Evolutionary conservation across 495 filamentous ascomycete genomes (phyloP).

Genomic region (Talaromyces stipitatus): DNA sequence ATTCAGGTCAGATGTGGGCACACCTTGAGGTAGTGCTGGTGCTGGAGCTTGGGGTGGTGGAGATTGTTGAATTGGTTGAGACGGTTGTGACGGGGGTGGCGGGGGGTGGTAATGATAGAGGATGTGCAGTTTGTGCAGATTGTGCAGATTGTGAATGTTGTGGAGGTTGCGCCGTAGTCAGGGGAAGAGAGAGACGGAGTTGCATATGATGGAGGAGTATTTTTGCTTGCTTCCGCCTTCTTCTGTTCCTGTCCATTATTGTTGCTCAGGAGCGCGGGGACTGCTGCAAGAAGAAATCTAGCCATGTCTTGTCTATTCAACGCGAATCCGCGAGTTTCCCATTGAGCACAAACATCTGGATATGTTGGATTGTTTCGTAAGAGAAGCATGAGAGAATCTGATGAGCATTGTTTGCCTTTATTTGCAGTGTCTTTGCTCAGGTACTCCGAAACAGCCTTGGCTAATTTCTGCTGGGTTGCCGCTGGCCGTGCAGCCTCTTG

Average conservation of each 20-base stretch:
- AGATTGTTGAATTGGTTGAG: not conserved
- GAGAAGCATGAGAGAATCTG: conserved; percentile 27
- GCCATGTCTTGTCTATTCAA: conserved; percentile 40
- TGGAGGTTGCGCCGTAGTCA: conserved; percentile 3
- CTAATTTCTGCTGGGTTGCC: conserved; percentile 20
- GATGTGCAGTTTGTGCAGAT: not conserved
- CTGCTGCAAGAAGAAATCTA: conserved; percentile 31
- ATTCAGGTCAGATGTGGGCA: not conserved
- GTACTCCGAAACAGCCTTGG: conserved; percentile 20
- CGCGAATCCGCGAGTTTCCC: conserved; percentile 35
- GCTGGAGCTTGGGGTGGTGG: not conserved
- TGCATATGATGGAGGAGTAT: not conserved
- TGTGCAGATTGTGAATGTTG: not conserved
- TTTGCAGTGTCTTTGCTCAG: conserved; percentile 18
- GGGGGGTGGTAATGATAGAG: not conserved
- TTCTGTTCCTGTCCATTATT: conserved; percentile 4
- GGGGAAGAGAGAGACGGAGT: not conserved
- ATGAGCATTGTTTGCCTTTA: conserved; percentile 15
- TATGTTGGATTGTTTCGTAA: conserved; percentile 43
- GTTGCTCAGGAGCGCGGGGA: conserved; percentile 23
- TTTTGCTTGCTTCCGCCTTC: not conserved
- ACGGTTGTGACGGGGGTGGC: not conserved
- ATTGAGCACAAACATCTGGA: conserved; percentile 37
- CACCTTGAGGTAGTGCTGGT: not conserved
- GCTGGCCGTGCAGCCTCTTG: conserved; percentile 23